Base-by-base conservation (phyloP, 495 filamentous ascomycete genomes). In the Amphirosellinia nigrospora region DNA sequence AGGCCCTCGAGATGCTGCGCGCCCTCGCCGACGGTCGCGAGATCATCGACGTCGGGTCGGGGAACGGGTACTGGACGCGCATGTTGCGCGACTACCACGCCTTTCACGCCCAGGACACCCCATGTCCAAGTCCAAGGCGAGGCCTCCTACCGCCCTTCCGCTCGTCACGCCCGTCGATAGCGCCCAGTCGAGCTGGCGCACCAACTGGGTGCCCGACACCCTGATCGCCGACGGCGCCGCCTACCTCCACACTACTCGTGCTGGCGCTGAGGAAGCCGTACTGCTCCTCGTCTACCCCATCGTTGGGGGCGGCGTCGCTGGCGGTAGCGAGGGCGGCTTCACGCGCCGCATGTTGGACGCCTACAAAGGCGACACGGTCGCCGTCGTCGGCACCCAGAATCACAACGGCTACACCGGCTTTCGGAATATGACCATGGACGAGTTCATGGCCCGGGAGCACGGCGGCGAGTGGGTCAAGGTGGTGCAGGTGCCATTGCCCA, bases 321-420 rank as follows among this genome's bases (percentile, higher is more conserved):
- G 77, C 1, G 79, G 75, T 1, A 26, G 32, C 0, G 79, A 78
- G 30, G 81, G 81, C 34, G 74, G 70, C 5, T 91, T 91, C 68
- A 89, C 88, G 16, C 75, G 79, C 36, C 74, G 72, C 63, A 74
- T 89, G 70, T 69, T 91, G 43, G 77, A 77, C 34, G 82, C 82
- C 41, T 91, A 86, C 72, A 70, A 74, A n/a, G 89, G 88, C 10
- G 84, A 88, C 72, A 86, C 82, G 15, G 74, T 90, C 6, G 82
- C 87, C 23, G 85, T 89, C 16, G 89, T 86, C 1, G 88, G 89
- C n/a, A 90, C 89, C 56, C 87, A 90, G 79, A 90, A 89, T 74
- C 66, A 56, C 56, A 90, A 87, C 71, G 85, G 89, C n/a, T 91
- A 89, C 71, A 91, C 89, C 4, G 87, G 78, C 7, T 91, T 91